Base-by-base conservation (phyloP, 441 rosid genomes). In the Jatropha podagrica region DNA sequence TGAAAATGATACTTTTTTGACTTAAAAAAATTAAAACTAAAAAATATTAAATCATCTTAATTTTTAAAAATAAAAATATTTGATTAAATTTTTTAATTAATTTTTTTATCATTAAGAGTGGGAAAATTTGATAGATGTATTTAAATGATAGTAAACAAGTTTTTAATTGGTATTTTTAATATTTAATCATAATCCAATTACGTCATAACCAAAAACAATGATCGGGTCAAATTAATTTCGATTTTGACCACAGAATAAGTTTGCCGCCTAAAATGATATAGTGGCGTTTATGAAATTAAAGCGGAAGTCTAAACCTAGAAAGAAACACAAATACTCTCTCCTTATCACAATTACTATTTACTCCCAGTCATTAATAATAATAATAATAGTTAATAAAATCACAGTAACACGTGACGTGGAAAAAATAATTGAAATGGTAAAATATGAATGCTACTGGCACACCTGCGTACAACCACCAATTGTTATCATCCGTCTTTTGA, bases 401-500 rank as follows among this genome's bases (percentile, higher is more conserved):
- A 18, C 52, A 42, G 66, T 12, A 17, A 6, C 20, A 49, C 7
- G 61, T 37, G 12, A 49, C 7, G 61, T 37, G 12, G 0, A 40
- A 52, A 10, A 7, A 54, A 54, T 52, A 69, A 54, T 69, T 54
- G 61, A 69, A 49, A 23, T 0, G 9, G 11, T 44, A 27, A 72
- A 37, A 61, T 12, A 9, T 40, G 11, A n/a, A 7, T 27, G 13
- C 27, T 1, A 20, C 1, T 3, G 9, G 46, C 2, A 32, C 32
- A 32, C 32, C 32, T 32, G 46, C 18, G 13, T 48, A 18, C 40
- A 67, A 58, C 52, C 67, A 78, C 77, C 75, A 56, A 58, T 15
- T 63, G 65, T 40, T 71, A 76, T 52, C 72, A 52, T 68, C 72
- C 23, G 26, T 64, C 49, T 27, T 4, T 14, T 4, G 52, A 71